Evolutionary conservation across 176 grass and related monocot genomes (phyloP).

Genomic region (Saccharum officinarum): DNA sequence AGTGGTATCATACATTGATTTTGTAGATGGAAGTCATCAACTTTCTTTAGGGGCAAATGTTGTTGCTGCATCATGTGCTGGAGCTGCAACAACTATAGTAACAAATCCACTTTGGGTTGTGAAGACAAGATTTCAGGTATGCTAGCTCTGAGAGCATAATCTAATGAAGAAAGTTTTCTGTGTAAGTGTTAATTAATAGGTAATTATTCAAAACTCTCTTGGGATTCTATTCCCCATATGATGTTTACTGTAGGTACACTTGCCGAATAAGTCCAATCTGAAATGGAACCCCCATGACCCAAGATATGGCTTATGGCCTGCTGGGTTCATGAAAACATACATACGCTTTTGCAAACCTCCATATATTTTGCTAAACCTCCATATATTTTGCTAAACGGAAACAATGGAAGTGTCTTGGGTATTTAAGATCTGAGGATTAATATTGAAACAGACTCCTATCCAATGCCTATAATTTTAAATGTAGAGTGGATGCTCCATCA

Average conservation of each 20-base stretch:
- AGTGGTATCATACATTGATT: slow-evolving; percentile 30
- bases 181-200: background rate
- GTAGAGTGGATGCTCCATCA: background rate
- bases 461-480: background rate
- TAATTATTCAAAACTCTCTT: background rate
- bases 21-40: slow-evolving; percentile 65
- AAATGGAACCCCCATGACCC: background rate
- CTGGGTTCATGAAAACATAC: background rate
- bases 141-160: background rate
- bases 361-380: background rate
- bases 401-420: background rate
- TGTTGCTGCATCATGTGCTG: slow-evolving; percentile 93
- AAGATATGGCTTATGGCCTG: background rate
- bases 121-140: slow-evolving; percentile 96
- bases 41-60: slow-evolving; percentile 87
- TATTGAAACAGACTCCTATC: background rate
- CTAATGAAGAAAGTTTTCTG: background rate
- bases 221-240: background rate
- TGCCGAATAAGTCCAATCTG: background rate
- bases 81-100: slow-evolving; percentile 83
- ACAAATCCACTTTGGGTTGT: slow-evolving; percentile 99
- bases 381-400: background rate
- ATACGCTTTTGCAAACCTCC: background rate
- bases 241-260: background rate
- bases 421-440: background rate